Base-by-base conservation (phyloP, 371 early-diverging fungal species). In the Apophysomyces ossiformis region DNA sequence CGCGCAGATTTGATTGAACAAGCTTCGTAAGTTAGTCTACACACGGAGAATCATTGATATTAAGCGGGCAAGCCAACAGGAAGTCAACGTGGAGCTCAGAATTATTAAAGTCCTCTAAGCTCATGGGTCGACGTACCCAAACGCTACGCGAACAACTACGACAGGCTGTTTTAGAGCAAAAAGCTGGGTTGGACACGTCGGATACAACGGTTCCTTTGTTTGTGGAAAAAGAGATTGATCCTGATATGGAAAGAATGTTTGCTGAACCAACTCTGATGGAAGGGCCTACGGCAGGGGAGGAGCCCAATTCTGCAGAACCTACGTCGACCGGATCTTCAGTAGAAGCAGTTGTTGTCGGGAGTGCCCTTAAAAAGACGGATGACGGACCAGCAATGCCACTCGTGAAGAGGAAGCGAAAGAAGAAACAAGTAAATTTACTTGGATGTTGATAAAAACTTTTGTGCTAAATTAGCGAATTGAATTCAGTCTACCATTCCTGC, bases 1-100 rank as follows among this genome's bases (percentile, higher is more conserved):
- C 85, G 95, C 43, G 91, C 85, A 1, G 88, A 85, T 15, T 76
- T 97, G 35, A 71, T 96, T 47, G 90, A 92, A 60, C 93, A 96
- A 74, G 86, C 97, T 26, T 85, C 93, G 79, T 78, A 82, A 63
- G 67, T 67, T 5, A 36, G 21, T 11, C 18, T 43, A 44, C 18
- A 58, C 8, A 16, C 6, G 7, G n/a, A n/a, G 26, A 26, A 57
- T 1, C 7, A 47, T 36, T 45, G 11, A 56, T 7, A 16, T 37
- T 18, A 35, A 37, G 18, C 46, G 21, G 21, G 21, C 21, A 7
- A 7, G 21, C 15, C 12, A 46, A 37, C 43, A 78, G 86, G 54
- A 78, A 76, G 46, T 82, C 92, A 21, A 72, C 84, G 12, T 93
- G 89, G 85, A 81, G 84, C 15, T 93, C 90, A 11, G 91, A 90